Conservation (phyloP, 1,284 basidiomycete genomes). For the Ustilago sp. region DNA sequence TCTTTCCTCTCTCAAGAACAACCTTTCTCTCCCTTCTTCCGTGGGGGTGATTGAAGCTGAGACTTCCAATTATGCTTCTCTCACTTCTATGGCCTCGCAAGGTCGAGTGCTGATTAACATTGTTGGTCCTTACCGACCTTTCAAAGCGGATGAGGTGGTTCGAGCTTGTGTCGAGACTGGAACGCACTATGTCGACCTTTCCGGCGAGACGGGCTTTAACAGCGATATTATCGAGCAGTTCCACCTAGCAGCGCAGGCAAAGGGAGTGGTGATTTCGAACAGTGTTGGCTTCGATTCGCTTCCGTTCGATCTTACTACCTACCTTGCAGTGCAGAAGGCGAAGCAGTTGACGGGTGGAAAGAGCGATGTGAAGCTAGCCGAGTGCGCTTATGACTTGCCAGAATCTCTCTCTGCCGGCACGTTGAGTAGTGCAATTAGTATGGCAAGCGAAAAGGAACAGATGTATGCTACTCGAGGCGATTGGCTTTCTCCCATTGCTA, state of each 20-base stretch:
- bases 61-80: slow-evolving; percentile 36
- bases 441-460: slow-evolving; percentile 50
- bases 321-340: slow-evolving; percentile 74
- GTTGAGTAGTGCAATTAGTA: slow-evolving; percentile 73
- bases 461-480: slow-evolving; percentile 30
- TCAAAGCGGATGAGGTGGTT: slow-evolving; percentile 61
- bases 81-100: slow-evolving; percentile 41
- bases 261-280: slow-evolving; percentile 78
- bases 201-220: slow-evolving; percentile 72
- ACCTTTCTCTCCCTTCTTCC: slow-evolving; percentile 34
- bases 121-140: slow-evolving; percentile 57
- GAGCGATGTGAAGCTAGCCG: slow-evolving; percentile 37
- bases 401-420: slow-evolving; percentile 80
- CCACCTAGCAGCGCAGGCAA: slow-evolving; percentile 78
- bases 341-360: slow-evolving; percentile 71
- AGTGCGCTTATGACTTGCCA: slow-evolving; percentile 71
- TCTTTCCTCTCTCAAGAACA: slow-evolving; percentile 38
- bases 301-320: slow-evolving; percentile 75
- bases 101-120: slow-evolving; percentile 56
- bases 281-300: slow-evolving; percentile 79
- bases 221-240: slow-evolving; percentile 74
- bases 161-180: slow-evolving; percentile 74
- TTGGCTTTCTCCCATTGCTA: slow-evolving; percentile 35
- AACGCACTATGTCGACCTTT: slow-evolving; percentile 77
- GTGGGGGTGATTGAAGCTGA: slow-evolving; percentile 55